Evolutionary conservation across 192 early-diverging fungal genomes (phyloP).

Genomic region (Podila epigama): DNA sequence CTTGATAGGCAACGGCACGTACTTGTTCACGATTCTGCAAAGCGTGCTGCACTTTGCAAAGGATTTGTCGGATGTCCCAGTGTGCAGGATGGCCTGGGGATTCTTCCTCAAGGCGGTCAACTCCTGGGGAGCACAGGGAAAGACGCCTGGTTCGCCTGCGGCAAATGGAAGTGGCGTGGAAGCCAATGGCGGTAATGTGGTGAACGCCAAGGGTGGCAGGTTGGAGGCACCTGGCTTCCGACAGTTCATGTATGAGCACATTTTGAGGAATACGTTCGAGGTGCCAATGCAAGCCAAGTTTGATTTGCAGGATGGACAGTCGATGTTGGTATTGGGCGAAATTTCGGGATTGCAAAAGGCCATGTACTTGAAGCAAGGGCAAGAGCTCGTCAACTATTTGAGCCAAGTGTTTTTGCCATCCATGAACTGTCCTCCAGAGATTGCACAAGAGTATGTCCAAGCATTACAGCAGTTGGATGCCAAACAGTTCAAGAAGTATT

Average conservation of each 20-base stretch:
- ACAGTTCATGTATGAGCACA: constrained; percentile 78
- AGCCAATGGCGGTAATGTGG: constrained; percentile 14
- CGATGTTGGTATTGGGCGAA: constrained; percentile 68
- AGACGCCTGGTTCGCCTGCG: constrained; percentile 10
- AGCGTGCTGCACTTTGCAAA: constrained; percentile 71
- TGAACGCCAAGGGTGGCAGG: constrained; percentile 17
- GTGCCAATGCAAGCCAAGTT: constrained; percentile 79
- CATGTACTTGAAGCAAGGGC: constrained; percentile 62
- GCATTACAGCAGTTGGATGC: constrained; percentile 72
- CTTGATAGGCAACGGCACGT: constrained; percentile 63
- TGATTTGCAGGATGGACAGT: constrained; percentile 78
- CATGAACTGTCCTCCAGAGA: constrained; percentile 67
- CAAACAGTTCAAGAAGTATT: constrained; percentile 78
- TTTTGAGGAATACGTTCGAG: constrained; percentile 80
- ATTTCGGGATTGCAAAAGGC: constrained; percentile 63
- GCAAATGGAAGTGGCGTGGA: constrained; percentile 14
- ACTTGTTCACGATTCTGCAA: constrained; percentile 68
- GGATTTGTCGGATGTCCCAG: constrained; percentile 65
- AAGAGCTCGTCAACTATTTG: constrained; percentile 68
- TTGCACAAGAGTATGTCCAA: constrained; percentile 76
- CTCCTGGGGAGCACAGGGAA: constrained; percentile 61
- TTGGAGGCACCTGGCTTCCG: constrained; percentile 67
- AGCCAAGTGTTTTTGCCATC: constrained; percentile 66
- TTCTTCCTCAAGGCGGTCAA: constrained; percentile 72
- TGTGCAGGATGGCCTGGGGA: constrained; percentile 73